Evolutionary conservation across 2,329 filamentous ascomycete genomes (phyloP), one percentile per base, ranked within the genome.

Genomic region (Penicillium occitanis): DNA sequence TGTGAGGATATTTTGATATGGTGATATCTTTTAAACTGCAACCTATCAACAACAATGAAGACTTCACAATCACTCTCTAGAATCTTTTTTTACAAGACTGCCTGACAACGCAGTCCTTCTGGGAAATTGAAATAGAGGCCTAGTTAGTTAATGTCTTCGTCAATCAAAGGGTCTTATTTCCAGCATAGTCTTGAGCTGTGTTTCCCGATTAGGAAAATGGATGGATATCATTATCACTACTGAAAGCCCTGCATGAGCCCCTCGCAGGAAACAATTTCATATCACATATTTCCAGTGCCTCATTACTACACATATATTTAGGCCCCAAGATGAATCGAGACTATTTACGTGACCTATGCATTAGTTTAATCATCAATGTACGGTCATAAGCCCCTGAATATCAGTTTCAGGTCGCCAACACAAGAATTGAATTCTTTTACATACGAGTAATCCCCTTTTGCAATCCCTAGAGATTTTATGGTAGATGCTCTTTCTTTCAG

Each of bases 191-290:
- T 33, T 33, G 30, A 33, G 30, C 30, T 33, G 30, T 7, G 30
- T 33, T 33, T 33, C 60, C 60, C 44, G 30, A 30, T 50, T 25
- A 13, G 59, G 44, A 50, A 48, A 6, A 8, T 40, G 22, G 22
- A 42, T 28, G 30, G 6, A 8, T n/a, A 37, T 33, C 46, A 53
- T 22, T 11, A 25, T 30, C 35, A 64, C 51, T 64, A 64, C 51
- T 7, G 62, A 58, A 30, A 44, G 19, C 28, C 42, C 44, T 63
- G 65, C 53, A 60, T 65, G 17, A 44, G 6, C 65, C 60, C 65
- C 65, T 66, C 60, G 44, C 65, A 66, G 53, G 25, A 57, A 57
- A n/a, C 10, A 48, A 25, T 22, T 55, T 44, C 14, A 55, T 11
- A 25, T 40, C 5, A 42, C 5, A 11, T 37, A 35, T 58, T 42